Evolutionary conservation across 441 rosid genomes (phyloP).

Genomic region (Raphanus hybrid): DNA sequence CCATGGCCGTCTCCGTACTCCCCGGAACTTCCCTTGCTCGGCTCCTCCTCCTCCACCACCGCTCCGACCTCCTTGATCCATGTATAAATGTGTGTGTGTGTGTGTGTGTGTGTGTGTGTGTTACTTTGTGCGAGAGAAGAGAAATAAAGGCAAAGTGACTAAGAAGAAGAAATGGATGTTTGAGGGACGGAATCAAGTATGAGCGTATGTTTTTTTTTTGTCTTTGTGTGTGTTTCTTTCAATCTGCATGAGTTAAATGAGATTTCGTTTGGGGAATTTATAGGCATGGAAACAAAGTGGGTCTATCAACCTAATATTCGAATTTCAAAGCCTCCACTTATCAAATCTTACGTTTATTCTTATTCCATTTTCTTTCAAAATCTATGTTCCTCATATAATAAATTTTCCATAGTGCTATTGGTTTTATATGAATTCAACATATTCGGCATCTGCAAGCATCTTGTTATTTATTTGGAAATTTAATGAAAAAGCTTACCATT

Average conservation of each 20-base stretch:
- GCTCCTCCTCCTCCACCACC: slow-evolving; percentile 46
- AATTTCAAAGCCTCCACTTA: slow-evolving; percentile 40
- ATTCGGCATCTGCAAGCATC: slow-evolving; percentile 21
- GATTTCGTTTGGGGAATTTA: slow-evolving; percentile 31
- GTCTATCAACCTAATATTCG: slow-evolving; percentile 40
- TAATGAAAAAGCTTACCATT: background rate
- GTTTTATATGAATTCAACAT: slow-evolving; percentile 11
- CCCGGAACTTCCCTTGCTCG: slow-evolving; percentile 55
- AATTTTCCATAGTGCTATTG: background rate
- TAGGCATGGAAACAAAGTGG: slow-evolving; percentile 36
- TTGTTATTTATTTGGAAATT: background rate
- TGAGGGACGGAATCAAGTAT: slow-evolving; percentile 20
- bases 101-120: background rate
- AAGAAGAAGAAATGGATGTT: slow-evolving; percentile 18
- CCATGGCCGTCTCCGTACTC: slow-evolving; percentile 72
- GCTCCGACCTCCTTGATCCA: slow-evolving; percentile 47
- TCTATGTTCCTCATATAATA: slow-evolving; percentile 23
- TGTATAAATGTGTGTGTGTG: background rate
- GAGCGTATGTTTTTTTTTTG: slow-evolving; percentile 25
- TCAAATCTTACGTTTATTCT: slow-evolving; percentile 29
- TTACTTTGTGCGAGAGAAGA: slow-evolving; percentile 6
- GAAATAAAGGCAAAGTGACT: background rate
- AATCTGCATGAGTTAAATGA: slow-evolving; percentile 35
- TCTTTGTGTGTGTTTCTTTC: slow-evolving; percentile 15
- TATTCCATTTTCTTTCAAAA: slow-evolving; percentile 28